Evolutionary conservation across 2,329 filamentous ascomycete genomes (phyloP), one percentile per base, ranked within the genome.

Genomic region (Raffaelea albimanens): DNA sequence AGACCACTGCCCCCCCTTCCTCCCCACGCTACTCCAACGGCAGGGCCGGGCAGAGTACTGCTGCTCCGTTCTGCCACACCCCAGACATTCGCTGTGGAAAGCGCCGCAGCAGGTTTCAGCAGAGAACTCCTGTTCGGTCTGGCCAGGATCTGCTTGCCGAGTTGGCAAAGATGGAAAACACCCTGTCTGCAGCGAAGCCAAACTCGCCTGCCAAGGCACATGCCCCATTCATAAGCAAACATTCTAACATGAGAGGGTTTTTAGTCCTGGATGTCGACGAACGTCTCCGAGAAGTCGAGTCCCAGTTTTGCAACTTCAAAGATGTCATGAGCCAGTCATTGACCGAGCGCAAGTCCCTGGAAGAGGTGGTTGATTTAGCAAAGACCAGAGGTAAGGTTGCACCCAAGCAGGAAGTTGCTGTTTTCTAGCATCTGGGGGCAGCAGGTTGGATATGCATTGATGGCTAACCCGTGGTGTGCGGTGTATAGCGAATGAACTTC

Each of bases 201-300:
- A 59, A 14, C 44, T 73, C 68, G 58, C 70, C 69, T 50, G 65
- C 55, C 33, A 74, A 76, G 54, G 56, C 45, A 46, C 33, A 42
- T 21, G n/a, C 48, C 14, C 36, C 42, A 18, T 45, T 36, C 20
- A 46, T 39, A 22, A 29, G 25, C 25, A 29, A 29, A 13, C 13
- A 29, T 29, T 29, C 25, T 29, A 29, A 29, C 25, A 29, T 29
- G 25, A 29, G 25, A 57, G 65, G 62, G 31, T 78, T 71, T 65
- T 53, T 76, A 87, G 85, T 77, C 58, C 91, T 84, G 76, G 88
- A 96, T 62, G 80, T 89, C 55, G 83, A 89, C 57, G 78, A 78
- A 52, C 80, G 83, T 54, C 76, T 96, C 55, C 81, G 82, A 53
- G 76, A 81, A 50, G 83, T 96, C 67, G 87, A 95, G 57, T 71